Evolutionary conservation across 306 rosid genomes (phyloP), one percentile per base, ranked within the genome.

Genomic region (Boehmeria nivea): DNA sequence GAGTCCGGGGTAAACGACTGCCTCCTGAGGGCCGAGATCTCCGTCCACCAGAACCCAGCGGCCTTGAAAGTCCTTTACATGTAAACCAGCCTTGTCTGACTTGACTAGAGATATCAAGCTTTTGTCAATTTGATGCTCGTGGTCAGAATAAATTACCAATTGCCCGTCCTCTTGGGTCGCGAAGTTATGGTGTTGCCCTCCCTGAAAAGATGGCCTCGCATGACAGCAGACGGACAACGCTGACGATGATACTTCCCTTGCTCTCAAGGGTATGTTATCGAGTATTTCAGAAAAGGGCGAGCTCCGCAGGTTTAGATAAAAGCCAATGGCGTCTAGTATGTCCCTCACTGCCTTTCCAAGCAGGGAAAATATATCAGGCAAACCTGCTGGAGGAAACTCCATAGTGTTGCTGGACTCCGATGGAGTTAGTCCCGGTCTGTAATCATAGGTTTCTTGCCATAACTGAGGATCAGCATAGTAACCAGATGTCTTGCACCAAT

Each of bases 401-500:
- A 91, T 70, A 14, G 80, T 44, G 61, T 60, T 75, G 72, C 43
- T 71, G 57, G 78, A 79, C 45, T 81, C 99, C 3, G 69, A 64
- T 56, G 75, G 72, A 48, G 99, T 77, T 45, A 91, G 48, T 38
- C 99, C 99, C 8, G 99, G 96, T 70, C 96, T 75, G 57, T 80
- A 91, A 63, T 91, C 99, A 73, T 78, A 87, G 4, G 71, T 71
- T 72, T 91, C 96, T 53, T 80, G 86, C 96, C 95, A 91, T 70
- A 73, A 37, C 54, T 85, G 87, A 60, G 96, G 63, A 73, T 91
- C 89, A 15, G 88, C 80, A 67, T 78, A 71, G 65, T 91, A 91
- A 53, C 99, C 99, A 28, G 96, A 85, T 47, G 96, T 84, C 76
- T 81, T 91, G 75, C 96, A 87, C 99, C 99, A 91, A 61, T 85